Base-by-base conservation (phyloP, 257 asterid genomes). In the Gardenia jasminoides region DNA sequence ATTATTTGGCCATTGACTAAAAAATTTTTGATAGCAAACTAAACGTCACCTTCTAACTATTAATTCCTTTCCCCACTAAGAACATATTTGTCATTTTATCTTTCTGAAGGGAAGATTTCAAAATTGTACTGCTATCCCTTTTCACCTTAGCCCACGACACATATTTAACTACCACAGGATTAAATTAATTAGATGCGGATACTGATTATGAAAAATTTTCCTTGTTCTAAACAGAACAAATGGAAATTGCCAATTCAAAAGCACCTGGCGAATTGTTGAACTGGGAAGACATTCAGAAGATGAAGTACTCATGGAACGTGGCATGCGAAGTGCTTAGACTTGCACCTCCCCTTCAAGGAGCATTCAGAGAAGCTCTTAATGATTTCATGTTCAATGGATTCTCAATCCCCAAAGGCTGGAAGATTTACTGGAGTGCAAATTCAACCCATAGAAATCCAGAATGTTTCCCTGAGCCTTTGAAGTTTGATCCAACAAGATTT, bases 241-340 rank as follows among this genome's bases (percentile, higher is more conserved):
- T 89, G 90, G 91, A 86, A 71, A 89, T 89, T n/a, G 90, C 81
- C 11, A 83, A 89, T 22, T 79, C 90, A 46, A 89, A 89, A 78
- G 86, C 76, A 0, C 75, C 77, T 3, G 90, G 90, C 19, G 93
- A 89, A 74, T 43, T 87, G 28, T 73, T 89, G 79, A 87, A 81
- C 41, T 86, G 93, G 90, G 87, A 87, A 7, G 93, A 89, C 80
- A 72, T 89, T 31, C 87, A 86, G 54, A 85, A 86, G 75, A 89
- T 89, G 93, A 89, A 83, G 74, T 89, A 89, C 75, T 89, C 91
- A 67, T 87, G 93, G 91, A 89, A 89, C 50, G 93, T 89, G 15
- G 91, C 93, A 12, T 87, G 91, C 61, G 91, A 89, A 79, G 91
- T 89, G 8, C 19, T 89, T 68, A 82, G 91, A 74, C 88, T 89